Conservation (phyloP, 768 basidiomycete genomes). For the Lentinula sp. region DNA sequence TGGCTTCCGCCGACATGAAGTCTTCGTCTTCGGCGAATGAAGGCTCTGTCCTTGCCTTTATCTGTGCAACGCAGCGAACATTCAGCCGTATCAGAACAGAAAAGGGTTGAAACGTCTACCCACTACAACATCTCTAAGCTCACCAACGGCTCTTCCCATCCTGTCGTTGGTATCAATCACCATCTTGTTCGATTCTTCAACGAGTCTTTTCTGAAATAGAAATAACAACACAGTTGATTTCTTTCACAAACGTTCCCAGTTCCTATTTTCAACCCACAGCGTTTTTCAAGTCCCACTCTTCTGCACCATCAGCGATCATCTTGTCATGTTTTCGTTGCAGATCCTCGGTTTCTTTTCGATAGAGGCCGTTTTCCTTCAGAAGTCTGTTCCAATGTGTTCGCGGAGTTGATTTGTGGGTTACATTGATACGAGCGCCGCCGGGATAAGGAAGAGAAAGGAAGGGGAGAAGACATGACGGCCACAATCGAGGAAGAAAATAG, state of each 20-base stretch:
- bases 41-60: constrained; percentile 35
- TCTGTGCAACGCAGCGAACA: constrained; percentile 19
- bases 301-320: constrained; percentile 48
- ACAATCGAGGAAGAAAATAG: neutral
- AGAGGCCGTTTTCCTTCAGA: constrained; percentile 61
- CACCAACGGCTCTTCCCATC: constrained; percentile 55
- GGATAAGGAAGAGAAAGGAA: neutral
- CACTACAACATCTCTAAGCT: constrained; percentile 65
- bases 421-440: neutral
- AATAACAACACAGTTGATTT: neutral
- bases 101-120: constrained; percentile 21
- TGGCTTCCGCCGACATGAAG: constrained; percentile 51
- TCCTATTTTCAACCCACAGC: constrained; percentile 42
- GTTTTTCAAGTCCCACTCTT: constrained; percentile 76
- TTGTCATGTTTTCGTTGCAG: constrained; percentile 56
- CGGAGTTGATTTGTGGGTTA: neutral
- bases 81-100: neutral
- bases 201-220: constrained; percentile 46
- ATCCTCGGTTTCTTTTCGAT: constrained; percentile 59
- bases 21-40: constrained; percentile 35
- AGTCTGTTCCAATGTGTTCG: constrained; percentile 31
- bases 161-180: constrained; percentile 58
- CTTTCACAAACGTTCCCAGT: neutral
- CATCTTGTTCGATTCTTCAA: constrained; percentile 81
- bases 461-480: neutral